These are phyloP conservation scores for Serendipita indica DNA, from an alignment of 768 basidiomycete species.

Conservation along the genomic window DNA sequence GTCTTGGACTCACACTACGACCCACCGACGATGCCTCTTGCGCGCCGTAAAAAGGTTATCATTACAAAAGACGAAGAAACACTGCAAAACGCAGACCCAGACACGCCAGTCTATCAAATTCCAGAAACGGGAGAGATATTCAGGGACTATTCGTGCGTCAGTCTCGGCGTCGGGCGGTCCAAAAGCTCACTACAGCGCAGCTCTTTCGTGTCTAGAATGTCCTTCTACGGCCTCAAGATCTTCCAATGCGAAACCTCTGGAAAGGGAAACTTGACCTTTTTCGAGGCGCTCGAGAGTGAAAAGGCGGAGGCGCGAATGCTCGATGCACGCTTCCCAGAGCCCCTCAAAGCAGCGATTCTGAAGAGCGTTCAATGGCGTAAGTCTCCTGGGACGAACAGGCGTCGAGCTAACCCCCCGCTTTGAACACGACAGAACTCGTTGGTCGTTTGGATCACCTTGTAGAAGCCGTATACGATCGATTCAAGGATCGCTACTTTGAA, in stretches of 20 bases:
- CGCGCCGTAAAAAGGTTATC: slow-evolving; percentile 22
- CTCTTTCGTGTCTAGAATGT: slow-evolving; percentile 81
- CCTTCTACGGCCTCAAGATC: slow-evolving; percentile 85
- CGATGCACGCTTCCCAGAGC: slow-evolving; percentile 83
- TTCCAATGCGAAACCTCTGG: slow-evolving; percentile 97
- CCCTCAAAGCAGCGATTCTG: slow-evolving; percentile 82
- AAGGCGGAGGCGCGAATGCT: slow-evolving; percentile 75
- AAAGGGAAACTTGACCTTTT: slow-evolving; percentile 86
- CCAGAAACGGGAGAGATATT: slow-evolving; percentile 95
- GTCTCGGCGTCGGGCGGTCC: no score
- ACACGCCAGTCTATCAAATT: slow-evolving; percentile 78
- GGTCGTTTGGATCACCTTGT: slow-evolving; percentile 91
- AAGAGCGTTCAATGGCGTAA: slow-evolving; percentile 92
- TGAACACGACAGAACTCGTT: slow-evolving; percentile 62
- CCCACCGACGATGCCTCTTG: slow-evolving; percentile 25
- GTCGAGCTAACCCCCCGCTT: no score
- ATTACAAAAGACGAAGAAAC: slow-evolving; percentile 12
- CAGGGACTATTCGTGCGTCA: slow-evolving; percentile 80
- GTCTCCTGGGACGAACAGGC: slow-evolving; percentile 17
- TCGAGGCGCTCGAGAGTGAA: slow-evolving; percentile 86
- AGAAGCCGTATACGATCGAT: slow-evolving; percentile 88
- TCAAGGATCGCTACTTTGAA: slow-evolving; percentile 87
- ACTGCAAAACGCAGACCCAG: slow-evolving; percentile 29
- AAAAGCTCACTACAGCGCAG: slow-evolving; percentile 27
- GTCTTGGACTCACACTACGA: no score